These are phyloP conservation scores for Fusarium vanettenii DNA, from an alignment of 2,329 filamentous ascomycete genomes.

Conservation along the genomic window DNA sequence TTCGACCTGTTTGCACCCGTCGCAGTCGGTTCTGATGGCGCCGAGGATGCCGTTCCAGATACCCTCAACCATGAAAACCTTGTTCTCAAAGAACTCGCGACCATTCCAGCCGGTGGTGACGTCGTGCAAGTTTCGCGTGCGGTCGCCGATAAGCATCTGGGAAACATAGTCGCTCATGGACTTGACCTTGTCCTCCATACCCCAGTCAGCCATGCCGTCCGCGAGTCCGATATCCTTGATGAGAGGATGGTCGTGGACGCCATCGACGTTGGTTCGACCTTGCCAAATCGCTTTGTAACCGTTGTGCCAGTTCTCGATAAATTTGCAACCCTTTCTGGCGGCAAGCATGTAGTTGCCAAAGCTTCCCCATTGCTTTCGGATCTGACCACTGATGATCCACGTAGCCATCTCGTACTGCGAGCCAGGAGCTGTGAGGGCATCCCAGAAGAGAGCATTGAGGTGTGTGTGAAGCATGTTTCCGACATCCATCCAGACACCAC, in stretches of 20 bases:
- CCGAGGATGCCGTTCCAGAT: slow-evolving; percentile 48
- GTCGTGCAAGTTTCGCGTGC: slow-evolving; percentile 48
- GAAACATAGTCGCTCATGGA: slow-evolving; percentile 52
- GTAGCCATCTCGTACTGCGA: slow-evolving; percentile 50
- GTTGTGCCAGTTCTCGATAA: slow-evolving; percentile 57
- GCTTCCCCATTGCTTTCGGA: slow-evolving; percentile 48
- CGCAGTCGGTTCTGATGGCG: slow-evolving; percentile 43
- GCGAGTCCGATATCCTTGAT: slow-evolving; percentile 48
- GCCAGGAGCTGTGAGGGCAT: slow-evolving; percentile 49
- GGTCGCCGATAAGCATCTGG: slow-evolving; percentile 51
- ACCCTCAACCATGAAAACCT: slow-evolving; percentile 47
- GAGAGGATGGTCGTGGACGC: slow-evolving; percentile 46
- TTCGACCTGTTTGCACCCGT: slow-evolving; percentile 46
- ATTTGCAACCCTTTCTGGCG: slow-evolving; percentile 53
- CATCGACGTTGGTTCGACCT: slow-evolving; percentile 46
- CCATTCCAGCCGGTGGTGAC: slow-evolving; percentile 47
- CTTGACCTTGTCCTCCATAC: slow-evolving; percentile 27
- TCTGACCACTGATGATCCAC: slow-evolving; percentile 49
- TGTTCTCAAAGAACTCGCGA: slow-evolving; percentile 46
- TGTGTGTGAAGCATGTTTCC: slow-evolving; percentile 55
- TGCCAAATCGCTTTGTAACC: slow-evolving; percentile 52
- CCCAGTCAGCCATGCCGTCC: slow-evolving; percentile 38
- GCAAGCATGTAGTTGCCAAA: slow-evolving; percentile 57
- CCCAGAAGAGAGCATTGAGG: slow-evolving; percentile 57
- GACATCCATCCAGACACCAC: slow-evolving; percentile 58